Base-by-base conservation (phyloP, 2,329 filamentous ascomycete species). In the Lasiodiplodia gonubiensis region DNA sequence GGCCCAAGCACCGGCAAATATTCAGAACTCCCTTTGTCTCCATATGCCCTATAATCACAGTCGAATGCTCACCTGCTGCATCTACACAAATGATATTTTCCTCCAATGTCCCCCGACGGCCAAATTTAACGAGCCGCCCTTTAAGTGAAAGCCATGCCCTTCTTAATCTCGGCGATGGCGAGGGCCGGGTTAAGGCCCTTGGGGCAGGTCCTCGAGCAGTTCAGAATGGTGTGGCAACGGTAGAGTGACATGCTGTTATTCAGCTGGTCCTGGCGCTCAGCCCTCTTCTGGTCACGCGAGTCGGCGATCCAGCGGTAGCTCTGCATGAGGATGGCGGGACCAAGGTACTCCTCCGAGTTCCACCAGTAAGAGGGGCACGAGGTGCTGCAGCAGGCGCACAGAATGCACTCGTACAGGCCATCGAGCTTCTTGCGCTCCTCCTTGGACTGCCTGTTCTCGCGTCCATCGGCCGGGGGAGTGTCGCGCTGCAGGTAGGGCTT, bases 321-420 rank as follows among this genome's bases (percentile, higher is more conserved):
- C 84, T 99, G 95, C 72, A 99, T 89, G 64, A 99, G 91, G 69
- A 99, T 92, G 72, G 95, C 95, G 69, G 95, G 95, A 71, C 95
- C 95, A 61, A 99, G 92, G 85, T 99, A 99, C 82, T 98, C 94
- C 84, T 98, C 94, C 74, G 91, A 90, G 86, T 99, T 99, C 95
- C 95, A 99, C 95, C 95, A 99, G 87, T 99, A 99, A 21, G 93
- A 97, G n/a, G 95, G 95, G 87, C 95, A 99, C 55, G 94, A 97
- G 25, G 95, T 99, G 73, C 92, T 95, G 89, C 95, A 99, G 90
- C 95, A 99, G 74, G 94, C 94, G 86, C 95, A 99, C 68, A 99
- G 90, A 82, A 99, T 98, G 85, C 95, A 99, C 84, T 99, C 95
- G 86, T 99, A 98, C 35, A 98, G 89, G 72, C 95, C 95, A 79